phyloP scores from a whole-genome alignment of 2,329 filamentous ascomycete genomes.

The Paraphoma sp. region DNA sequence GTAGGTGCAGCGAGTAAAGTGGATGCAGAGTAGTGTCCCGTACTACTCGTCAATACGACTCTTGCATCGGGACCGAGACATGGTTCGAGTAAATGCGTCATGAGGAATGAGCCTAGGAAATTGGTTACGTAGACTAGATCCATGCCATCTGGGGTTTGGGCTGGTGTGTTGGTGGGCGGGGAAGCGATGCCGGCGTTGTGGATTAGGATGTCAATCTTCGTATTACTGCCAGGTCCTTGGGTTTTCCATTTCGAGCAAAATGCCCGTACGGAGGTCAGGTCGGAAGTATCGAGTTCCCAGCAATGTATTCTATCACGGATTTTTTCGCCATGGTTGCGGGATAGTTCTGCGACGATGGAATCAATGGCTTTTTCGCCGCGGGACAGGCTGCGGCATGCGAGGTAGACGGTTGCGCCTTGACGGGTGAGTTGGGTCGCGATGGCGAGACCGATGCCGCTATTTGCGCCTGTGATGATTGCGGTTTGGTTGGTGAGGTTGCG shows the following conservation, averaged over 20 bases:
- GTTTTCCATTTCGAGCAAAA: slow-evolving; percentile 16
- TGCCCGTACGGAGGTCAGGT: slow-evolving; percentile 14
- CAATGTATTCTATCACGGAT: slow-evolving; percentile 8
- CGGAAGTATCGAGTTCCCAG: slow-evolving; percentile 13
- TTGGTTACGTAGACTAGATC: slow-evolving; percentile 18
- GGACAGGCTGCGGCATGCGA: slow-evolving; percentile 21
- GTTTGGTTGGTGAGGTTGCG: slow-evolving; percentile 51
- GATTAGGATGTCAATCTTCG: slow-evolving; percentile 20
- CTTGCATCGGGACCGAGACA: slow-evolving; percentile 7
- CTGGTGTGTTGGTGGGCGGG: not conserved
- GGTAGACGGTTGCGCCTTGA: slow-evolving; percentile 19
- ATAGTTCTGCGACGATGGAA: not conserved
- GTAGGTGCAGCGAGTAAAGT: not conserved
- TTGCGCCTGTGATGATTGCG: slow-evolving; percentile 59
- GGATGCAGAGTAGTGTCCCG: slow-evolving; percentile 7
- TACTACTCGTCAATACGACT: slow-evolving; percentile 21
- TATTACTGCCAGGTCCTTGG: not conserved
- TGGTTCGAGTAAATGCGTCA: slow-evolving; percentile 18
- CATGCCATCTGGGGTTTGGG: slow-evolving; percentile 8
- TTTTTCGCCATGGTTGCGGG: not conserved
- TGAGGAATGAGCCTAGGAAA: slow-evolving; percentile 19
- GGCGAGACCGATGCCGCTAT: slow-evolving; percentile 56
- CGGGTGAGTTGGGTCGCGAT: slow-evolving; percentile 18
- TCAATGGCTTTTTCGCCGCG: slow-evolving; percentile 15
- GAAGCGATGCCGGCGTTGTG: slow-evolving; percentile 24